Conservation (phyloP, 2,329 filamentous ascomycete genomes). For the Aschersonia sp. region DNA sequence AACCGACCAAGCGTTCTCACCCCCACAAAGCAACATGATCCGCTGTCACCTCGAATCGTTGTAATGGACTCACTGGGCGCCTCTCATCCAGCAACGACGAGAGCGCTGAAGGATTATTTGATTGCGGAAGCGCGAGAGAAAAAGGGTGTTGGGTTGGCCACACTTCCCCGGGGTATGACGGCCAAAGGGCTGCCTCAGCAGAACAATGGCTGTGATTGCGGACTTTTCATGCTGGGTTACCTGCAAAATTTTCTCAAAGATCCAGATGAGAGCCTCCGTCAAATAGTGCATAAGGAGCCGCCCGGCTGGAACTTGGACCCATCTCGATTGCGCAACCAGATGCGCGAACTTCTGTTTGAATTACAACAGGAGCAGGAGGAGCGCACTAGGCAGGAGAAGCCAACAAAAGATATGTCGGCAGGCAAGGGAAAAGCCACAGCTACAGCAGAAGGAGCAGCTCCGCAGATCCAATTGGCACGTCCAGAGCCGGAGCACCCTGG, state of each 20-base stretch:
- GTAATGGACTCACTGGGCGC: conserved; percentile 74
- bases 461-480: no score
- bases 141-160: conserved; percentile 26
- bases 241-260: conserved; percentile 65
- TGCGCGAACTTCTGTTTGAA: conserved; percentile 50
- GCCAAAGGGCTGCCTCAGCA: conserved; percentile 67
- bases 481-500: no score
- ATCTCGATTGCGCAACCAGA: conserved; percentile 43
- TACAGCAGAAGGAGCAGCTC: no score
- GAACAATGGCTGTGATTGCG: conserved; percentile 77
- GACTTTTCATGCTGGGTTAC: conserved; percentile 74
- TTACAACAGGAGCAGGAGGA: conserved; percentile 45
- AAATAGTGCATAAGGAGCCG: conserved; percentile 45
- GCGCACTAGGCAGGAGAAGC: conserved; percentile 9
- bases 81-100: conserved; percentile 48
- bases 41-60: conserved; percentile 55
- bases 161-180: conserved; percentile 37
- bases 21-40: conserved; percentile 14
- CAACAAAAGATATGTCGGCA: no score
- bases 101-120: conserved; percentile 62
- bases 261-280: conserved; percentile 54
- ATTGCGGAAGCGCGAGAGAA: conserved; percentile 55
- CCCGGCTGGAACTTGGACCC: conserved; percentile 38
- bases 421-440: no score
- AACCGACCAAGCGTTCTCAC: not conserved